These are phyloP conservation scores for Arthrobotrys musiformis DNA, from an alignment of 2,329 filamentous ascomycete genomes.

Conservation along the genomic window DNA sequence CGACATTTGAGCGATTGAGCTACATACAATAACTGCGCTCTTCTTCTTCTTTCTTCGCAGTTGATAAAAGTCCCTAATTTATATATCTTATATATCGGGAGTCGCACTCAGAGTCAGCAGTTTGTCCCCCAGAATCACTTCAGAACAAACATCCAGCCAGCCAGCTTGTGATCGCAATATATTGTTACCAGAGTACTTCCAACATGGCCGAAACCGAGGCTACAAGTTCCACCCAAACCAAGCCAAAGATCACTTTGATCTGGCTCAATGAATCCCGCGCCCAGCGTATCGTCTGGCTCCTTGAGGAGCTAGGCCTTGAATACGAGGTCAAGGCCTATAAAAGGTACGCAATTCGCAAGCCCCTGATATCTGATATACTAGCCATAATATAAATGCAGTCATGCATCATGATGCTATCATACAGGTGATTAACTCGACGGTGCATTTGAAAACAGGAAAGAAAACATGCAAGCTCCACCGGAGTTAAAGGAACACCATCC, in stretches of 20 bases:
- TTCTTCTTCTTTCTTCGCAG: neutral
- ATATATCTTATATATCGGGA: too few relatives aligned
- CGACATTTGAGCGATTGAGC: neutral
- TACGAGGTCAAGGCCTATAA: conserved; percentile 86
- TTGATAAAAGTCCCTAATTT: neutral
- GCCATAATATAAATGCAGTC: too few relatives aligned
- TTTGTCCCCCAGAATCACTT: too few relatives aligned
- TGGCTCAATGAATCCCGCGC: conserved; percentile 87
- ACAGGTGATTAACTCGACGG: neutral
- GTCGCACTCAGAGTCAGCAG: too few relatives aligned
- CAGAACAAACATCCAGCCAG: neutral
- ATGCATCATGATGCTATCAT: too few relatives aligned
- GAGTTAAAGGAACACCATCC: conserved; percentile 82
- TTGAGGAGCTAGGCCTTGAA: conserved; percentile 81
- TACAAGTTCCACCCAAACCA: neutral
- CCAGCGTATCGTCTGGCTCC: conserved; percentile 84
- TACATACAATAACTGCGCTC: neutral
- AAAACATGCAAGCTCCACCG: conserved; percentile 69
- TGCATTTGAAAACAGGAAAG: neutral
- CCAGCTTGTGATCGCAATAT: neutral
- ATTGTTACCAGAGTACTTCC: neutral
- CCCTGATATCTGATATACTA: neutral
- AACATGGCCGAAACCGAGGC: conserved; percentile 24
- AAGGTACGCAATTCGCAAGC: conserved; percentile 63
- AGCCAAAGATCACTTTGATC: conserved; percentile 47